Evolutionary conservation across 164 flowering plant genomes (phyloP).

Genomic region (Brasenia schreberi): DNA sequence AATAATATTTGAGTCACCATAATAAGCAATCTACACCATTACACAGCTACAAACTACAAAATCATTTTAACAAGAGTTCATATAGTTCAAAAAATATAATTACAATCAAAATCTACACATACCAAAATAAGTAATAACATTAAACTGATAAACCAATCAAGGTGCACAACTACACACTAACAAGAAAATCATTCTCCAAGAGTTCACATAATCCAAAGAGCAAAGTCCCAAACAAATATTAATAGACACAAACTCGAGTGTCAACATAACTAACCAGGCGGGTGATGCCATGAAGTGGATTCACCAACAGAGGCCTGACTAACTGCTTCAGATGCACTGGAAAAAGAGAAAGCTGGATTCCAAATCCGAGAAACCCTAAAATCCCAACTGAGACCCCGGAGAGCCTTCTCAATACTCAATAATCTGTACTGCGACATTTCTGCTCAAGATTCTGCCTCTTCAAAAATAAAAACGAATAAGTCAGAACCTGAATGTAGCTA

Average conservation of each 20-base stretch:
- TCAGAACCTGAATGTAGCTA: no score
- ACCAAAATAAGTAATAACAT: background rate
- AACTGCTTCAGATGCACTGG: slow-evolving; percentile 2
- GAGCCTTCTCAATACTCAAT: background rate
- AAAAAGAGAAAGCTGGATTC: background rate
- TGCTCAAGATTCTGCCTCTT: background rate
- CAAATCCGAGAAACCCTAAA: background rate
- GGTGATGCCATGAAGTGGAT: slow-evolving; percentile 1
- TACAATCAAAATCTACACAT: no score
- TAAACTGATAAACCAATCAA: background rate
- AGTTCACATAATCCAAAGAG: background rate
- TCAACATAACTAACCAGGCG: background rate
- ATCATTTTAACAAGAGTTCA: no score
- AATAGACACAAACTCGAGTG: background rate
- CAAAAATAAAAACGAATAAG: no score
- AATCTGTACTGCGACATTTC: background rate
- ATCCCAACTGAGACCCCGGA: background rate
- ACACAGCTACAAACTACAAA: no score
- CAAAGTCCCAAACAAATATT: background rate
- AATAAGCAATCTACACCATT: no score
- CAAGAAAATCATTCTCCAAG: background rate
- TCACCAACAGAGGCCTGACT: background rate
- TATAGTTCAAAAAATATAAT: no score
- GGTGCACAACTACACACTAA: background rate
- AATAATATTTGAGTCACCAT: no score